Evolutionary conservation across 2,329 filamentous ascomycete species (phyloP), one percentile per base, ranked within the genome.

Genomic region (Fusarium equiseti): DNA sequence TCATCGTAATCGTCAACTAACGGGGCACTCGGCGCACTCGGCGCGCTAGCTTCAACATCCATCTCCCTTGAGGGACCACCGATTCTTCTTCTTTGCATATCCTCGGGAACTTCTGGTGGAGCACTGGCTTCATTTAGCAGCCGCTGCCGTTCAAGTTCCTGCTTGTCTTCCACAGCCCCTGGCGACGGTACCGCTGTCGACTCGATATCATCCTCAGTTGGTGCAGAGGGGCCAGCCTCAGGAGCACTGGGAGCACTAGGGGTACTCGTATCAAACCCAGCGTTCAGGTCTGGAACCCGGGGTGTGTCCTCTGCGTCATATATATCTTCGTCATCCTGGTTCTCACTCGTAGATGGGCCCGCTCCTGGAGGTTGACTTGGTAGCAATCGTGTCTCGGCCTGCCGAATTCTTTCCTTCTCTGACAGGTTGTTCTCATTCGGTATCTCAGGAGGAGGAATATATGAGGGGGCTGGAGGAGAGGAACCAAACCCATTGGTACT

Each of bases 351-450:
- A 12, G 79, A 79, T 9, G 76, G 69, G 3, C 73, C 71, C 8
- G 81, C 73, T 11, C 66, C 72, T 2, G 76, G 83, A 15, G 92
- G 95, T 74, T 90, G 90, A 76, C 94, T 97, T 4, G 95, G 95
- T 24, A 98, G 81, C 8, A 98, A 82, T 49, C 90, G 88, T 71
- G 91, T 88, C 81, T 98, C 95, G 43, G 93, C 94, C 63, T 89
- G 88, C 49, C 91, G 88, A 63, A 96, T 82, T 51, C 91, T 90
- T 64, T 97, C 91, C 79, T 98, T 98, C 70, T 98, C 96, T 15
- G 91, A 89, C 32, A 94, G 82, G 7, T 83, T 85, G 64, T 87
- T 87, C 59, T 93, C 89, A 15, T 86, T 82, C 13, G 84, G 82
- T 20, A 90, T 73, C 31, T 87, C 83, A n/a, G 91, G 90, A 7